Percentiles rank a stretch among this genome's conserved stretches.
phyloP scores from a whole-genome alignment of 225 moss, liverwort and hornwort species.

The Sphagnum tenellum region DNA sequence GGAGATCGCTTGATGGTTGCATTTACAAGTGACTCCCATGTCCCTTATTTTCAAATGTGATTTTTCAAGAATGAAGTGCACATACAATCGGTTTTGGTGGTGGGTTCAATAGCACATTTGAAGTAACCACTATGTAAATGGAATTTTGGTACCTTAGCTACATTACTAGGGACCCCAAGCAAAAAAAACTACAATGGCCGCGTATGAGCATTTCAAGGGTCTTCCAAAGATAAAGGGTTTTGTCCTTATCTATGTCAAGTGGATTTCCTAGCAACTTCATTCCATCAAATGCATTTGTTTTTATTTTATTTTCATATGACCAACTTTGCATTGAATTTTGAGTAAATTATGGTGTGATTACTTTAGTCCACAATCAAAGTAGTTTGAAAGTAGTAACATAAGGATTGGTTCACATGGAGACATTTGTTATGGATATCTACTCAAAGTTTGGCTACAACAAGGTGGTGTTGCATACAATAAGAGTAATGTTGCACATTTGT shows the following conservation, averaged over 20 bases:
- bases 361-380: slow-evolving; percentile 69
- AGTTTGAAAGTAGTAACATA: slow-evolving; percentile 80
- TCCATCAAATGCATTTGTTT: no score
- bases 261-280: slow-evolving; percentile 3
- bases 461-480: slow-evolving; percentile 78
- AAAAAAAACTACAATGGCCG: slow-evolving; percentile 73
- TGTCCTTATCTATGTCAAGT: slow-evolving; percentile 95
- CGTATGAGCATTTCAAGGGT: slow-evolving; percentile 75
- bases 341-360: neutral
- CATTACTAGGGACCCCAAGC: slow-evolving; percentile 68
- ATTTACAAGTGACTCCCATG: slow-evolving; percentile 60
- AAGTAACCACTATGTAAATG: slow-evolving; percentile 82
- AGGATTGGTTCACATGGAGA: slow-evolving; percentile 92
- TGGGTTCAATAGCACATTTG: slow-evolving; percentile 89
- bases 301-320: no score
- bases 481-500: slow-evolving; percentile 65
- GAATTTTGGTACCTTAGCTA: slow-evolving; percentile 90
- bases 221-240: slow-evolving; percentile 83
- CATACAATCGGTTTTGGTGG: slow-evolving; percentile 50
- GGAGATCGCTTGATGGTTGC: slow-evolving; percentile 76
- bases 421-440: slow-evolving; percentile 95
- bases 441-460: slow-evolving; percentile 99
- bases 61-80: slow-evolving; percentile 49
- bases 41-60: slow-evolving; percentile 87
- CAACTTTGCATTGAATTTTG: no score